A percentile compares a stretch with the other conserved stretches of the same genome.
These are phyloP conservation scores for Paecilomyces dactylethromorphus DNA, from an alignment of 2,329 filamentous ascomycete species.

Conservation along the genomic window DNA sequence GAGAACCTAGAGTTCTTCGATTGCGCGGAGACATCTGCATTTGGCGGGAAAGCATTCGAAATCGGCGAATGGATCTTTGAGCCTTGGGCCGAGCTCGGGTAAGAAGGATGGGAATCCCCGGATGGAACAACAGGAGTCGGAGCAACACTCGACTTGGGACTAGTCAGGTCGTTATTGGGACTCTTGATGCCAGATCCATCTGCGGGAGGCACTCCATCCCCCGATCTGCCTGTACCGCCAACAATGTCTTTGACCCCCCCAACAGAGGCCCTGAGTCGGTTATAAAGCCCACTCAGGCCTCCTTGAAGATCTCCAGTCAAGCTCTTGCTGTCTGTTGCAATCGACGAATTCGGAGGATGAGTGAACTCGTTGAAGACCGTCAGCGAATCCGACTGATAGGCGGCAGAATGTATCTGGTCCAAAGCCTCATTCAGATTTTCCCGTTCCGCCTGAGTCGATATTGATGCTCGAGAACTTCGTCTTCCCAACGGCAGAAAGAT, in stretches of 20 bases:
- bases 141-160: conserved; percentile 19
- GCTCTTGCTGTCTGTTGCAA: conserved; percentile 61
- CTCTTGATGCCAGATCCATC: conserved; percentile 20
- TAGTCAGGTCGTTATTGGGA: conserved; percentile 19
- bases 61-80: conserved; percentile 33
- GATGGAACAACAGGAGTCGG: conserved; percentile 7
- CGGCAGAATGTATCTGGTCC: conserved; percentile 80
- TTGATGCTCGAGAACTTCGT: conserved; percentile 45
- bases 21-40: conserved; percentile 19
- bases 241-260: conserved; percentile 57
- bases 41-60: conserved; percentile 20
- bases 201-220: conserved; percentile 16
- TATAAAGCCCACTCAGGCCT: conserved; percentile 84
- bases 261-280: conserved; percentile 75
- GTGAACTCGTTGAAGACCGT: conserved; percentile 95
- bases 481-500: conserved; percentile 38
- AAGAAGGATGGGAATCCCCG: conserved; percentile 18
- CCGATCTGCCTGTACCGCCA: conserved; percentile 24
- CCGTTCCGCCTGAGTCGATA: conserved; percentile 55
- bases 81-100: conserved; percentile 25
- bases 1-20: conserved; percentile 32
- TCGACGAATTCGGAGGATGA: conserved; percentile 53
- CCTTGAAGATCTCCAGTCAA: conserved; percentile 71
- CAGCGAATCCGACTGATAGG: conserved; percentile 75
- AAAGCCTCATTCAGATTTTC: conserved; percentile 71